These are phyloP conservation scores for Secale cereale DNA, from an alignment of 176 grass and related monocot species.

Conservation along the genomic window DNA sequence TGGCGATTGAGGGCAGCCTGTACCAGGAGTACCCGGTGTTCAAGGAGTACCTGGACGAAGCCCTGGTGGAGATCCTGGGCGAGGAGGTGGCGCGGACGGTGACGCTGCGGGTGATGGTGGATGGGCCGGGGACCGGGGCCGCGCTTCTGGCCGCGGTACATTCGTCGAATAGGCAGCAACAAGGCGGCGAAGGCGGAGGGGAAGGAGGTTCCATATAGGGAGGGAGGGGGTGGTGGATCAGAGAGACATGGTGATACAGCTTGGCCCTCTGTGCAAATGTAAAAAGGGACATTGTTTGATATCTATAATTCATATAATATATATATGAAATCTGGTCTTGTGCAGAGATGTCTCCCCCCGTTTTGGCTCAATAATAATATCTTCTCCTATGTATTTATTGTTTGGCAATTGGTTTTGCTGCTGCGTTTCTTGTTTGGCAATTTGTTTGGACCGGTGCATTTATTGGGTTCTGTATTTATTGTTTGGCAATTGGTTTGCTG, in stretches of 20 bases:
- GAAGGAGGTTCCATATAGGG: conserved; percentile 47
- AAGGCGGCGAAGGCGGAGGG: no score
- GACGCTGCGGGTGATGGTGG: conserved; percentile 50
- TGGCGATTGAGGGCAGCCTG: conserved; percentile 71
- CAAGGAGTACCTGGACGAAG: conserved; percentile 70
- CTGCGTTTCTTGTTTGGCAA: no score
- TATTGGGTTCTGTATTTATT: no score
- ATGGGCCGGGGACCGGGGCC: conserved; percentile 67
- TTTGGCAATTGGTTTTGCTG: no score
- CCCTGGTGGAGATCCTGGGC: conserved; percentile 76
- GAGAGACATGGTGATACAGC: conserved; percentile 37
- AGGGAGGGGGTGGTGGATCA: background rate
- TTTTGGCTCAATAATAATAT: background rate
- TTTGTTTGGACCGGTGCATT: no score
- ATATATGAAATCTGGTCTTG: conserved; percentile 64
- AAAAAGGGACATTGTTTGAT: conserved; percentile 83
- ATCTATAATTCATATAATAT: conserved; percentile 56
- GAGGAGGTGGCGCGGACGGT: conserved; percentile 69
- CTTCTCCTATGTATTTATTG: no score
- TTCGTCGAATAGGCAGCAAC: conserved; percentile 65
- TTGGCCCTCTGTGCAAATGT: conserved; percentile 90
- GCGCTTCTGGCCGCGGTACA: conserved; percentile 69
- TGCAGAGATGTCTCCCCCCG: conserved; percentile 28
- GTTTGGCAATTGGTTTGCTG: no score
- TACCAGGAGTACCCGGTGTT: conserved; percentile 71